These are phyloP conservation scores for Striga asiatica DNA, from an alignment of 257 asterid genomes.

Conservation along the genomic window DNA sequence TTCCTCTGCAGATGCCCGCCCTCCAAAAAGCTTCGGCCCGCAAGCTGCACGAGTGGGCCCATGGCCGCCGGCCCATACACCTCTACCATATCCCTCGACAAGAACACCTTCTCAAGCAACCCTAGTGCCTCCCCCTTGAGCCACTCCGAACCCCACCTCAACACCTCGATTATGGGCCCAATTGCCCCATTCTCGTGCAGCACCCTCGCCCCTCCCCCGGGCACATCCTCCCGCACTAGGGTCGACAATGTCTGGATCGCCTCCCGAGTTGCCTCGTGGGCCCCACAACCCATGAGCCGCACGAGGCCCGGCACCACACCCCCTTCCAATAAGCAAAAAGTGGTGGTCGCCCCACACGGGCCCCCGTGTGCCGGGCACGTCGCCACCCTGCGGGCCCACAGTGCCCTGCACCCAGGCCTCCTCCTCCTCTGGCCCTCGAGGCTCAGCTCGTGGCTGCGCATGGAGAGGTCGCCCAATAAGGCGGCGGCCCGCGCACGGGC, in stretches of 20 bases:
- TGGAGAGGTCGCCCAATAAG: conserved; percentile 45
- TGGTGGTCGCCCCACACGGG: conserved; percentile 23
- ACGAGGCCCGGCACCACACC: conserved; percentile 38
- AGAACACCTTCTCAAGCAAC: conserved; percentile 38
- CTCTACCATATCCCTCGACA: conserved; percentile 45
- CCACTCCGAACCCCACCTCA: conserved; percentile 53
- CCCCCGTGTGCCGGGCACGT: conserved; percentile 46
- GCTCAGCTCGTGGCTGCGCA: conserved; percentile 45
- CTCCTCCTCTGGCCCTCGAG: conserved; percentile 9
- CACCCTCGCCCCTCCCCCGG: conserved; percentile 42
- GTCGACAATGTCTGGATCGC: conserved; percentile 62
- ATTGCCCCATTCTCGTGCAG: conserved; percentile 38
- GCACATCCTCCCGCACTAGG: conserved; percentile 46
- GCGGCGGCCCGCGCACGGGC: conserved; percentile 58
- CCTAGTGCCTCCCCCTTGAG: conserved; percentile 43
- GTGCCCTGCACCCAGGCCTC: too few relatives aligned
- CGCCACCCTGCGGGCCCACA: conserved; percentile 10
- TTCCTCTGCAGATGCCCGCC: conserved; percentile 51
- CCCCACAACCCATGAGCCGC: conserved; percentile 23
- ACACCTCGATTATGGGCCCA: conserved; percentile 30
- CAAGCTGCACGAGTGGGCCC: conserved; percentile 30
- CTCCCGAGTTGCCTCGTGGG: conserved; percentile 50
- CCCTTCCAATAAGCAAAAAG: conserved; percentile 46
- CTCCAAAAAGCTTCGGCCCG: conserved; percentile 35
- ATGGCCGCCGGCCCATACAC: conserved; percentile 31